phyloP scores from a whole-genome alignment of 805 yeast genomes.

The Candida berthetii region DNA sequence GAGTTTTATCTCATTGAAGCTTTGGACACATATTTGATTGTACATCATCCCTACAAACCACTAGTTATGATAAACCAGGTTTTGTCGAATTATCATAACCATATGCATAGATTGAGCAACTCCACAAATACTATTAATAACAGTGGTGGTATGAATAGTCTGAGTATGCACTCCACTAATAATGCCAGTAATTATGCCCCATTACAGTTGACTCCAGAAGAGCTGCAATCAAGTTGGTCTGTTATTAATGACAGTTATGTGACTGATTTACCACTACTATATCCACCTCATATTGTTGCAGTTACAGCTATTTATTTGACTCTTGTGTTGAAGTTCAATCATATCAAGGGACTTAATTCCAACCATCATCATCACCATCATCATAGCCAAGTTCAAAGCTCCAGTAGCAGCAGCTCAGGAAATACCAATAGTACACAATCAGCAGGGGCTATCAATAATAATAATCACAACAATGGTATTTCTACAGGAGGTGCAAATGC shows the following conservation, averaged over 20 bases:
- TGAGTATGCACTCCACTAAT: background rate
- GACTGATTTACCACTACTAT: slow-evolving; percentile 76
- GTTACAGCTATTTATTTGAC: slow-evolving; percentile 77
- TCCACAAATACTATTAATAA: no score
- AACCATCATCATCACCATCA: no score
- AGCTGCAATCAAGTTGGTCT: slow-evolving; percentile 84
- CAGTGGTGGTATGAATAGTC: no score
- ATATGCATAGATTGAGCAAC: no score
- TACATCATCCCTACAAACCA: slow-evolving; percentile 72
- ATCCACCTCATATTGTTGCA: slow-evolving; percentile 89
- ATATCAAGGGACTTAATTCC: slow-evolving; percentile 8
- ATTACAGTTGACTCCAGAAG: slow-evolving; percentile 44
- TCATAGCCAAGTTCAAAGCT: no score
- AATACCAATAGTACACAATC: no score
- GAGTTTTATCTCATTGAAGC: slow-evolving; percentile 93
- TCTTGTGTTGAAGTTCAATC: slow-evolving; percentile 43
- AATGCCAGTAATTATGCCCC: no score
- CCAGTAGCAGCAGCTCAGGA: no score
- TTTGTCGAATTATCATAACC: background rate
- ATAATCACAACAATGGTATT: no score
- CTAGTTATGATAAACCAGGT: slow-evolving; percentile 42
- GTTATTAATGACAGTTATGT: slow-evolving; percentile 84
- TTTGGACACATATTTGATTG: slow-evolving; percentile 61
- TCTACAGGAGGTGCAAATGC: no score
- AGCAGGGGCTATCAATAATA: no score